phyloP scores from a whole-genome alignment of 2,329 filamentous ascomycete species.

The Colletotrichum simmondsii region DNA sequence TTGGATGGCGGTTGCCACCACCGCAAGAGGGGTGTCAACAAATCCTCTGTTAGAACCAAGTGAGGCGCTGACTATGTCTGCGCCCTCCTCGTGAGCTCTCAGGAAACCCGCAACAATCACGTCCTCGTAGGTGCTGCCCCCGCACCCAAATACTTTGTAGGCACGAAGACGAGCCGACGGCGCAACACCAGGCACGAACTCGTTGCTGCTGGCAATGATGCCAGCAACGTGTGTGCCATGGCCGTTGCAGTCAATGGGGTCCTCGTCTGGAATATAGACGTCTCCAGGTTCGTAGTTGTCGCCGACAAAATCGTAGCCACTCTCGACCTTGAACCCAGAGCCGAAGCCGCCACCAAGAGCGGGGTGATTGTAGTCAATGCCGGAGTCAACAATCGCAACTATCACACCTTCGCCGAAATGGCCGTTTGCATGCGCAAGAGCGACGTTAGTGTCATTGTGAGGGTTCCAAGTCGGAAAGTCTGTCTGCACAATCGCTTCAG shows the following conservation, averaged over 20 bases:
- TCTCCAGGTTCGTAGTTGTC: slow-evolving; percentile 48
- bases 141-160: slow-evolving; percentile 50
- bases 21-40: slow-evolving; percentile 30
- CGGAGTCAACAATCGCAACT: slow-evolving; percentile 43
- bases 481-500: background rate
- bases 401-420: slow-evolving; percentile 2
- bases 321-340: slow-evolving; percentile 56
- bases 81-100: slow-evolving; percentile 38
- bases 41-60: slow-evolving; percentile 40
- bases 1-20: background rate
- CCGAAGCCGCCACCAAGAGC: slow-evolving; percentile 65
- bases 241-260: slow-evolving; percentile 51
- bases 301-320: slow-evolving; percentile 59
- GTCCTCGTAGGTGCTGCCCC: slow-evolving; percentile 27
- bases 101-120: slow-evolving; percentile 34
- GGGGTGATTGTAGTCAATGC: slow-evolving; percentile 61
- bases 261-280: slow-evolving; percentile 45
- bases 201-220: slow-evolving; percentile 37
- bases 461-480: slow-evolving; percentile 6
- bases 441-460: slow-evolving; percentile 16
- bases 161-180: slow-evolving; percentile 52
- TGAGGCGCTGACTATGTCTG: slow-evolving; percentile 45
- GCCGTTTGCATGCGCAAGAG: slow-evolving; percentile 4
- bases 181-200: slow-evolving; percentile 51
- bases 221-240: slow-evolving; percentile 8